Evolutionary conservation across 2,329 filamentous ascomycete genomes (phyloP).

Genomic region (Colletotrichum echinochloae): DNA sequence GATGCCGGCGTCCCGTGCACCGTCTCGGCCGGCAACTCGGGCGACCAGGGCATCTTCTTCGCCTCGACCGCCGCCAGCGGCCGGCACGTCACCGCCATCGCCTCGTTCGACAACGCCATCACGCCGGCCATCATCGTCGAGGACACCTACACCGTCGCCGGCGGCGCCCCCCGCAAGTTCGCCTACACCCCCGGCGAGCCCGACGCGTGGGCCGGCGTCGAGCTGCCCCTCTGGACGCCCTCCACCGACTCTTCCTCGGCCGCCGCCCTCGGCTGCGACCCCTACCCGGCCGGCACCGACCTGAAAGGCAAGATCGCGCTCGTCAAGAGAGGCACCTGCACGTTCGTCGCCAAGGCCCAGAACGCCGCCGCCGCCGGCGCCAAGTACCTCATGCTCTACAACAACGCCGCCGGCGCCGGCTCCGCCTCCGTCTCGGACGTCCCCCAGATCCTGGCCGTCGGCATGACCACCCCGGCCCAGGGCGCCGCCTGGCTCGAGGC

Average conservation of each 20-base stretch:
- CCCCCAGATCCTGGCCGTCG: conserved; percentile 51
- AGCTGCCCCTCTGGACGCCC: conserved; percentile 62
- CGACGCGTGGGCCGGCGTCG: conserved; percentile 57
- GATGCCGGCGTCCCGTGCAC: conserved; percentile 65
- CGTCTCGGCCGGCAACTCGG: conserved; percentile 65
- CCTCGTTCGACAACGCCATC: conserved; percentile 61
- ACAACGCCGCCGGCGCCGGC: conserved; percentile 58
- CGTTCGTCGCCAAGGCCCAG: conserved; percentile 64
- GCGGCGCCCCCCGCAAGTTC: conserved; percentile 52
- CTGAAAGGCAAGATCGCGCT: conserved; percentile 69
- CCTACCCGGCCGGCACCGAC: conserved; percentile 65
- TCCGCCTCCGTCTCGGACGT: conserved; percentile 50
- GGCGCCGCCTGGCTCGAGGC: conserved; percentile 59
- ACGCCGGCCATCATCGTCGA: conserved; percentile 57
- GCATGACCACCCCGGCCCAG: conserved; percentile 55
- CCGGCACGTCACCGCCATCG: conserved; percentile 60
- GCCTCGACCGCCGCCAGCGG: conserved; percentile 62
- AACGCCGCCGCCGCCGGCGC: conserved; percentile 67
- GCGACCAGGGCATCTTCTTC: conserved; percentile 61
- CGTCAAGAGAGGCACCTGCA: conserved; percentile 69
- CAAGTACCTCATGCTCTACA: conserved; percentile 72
- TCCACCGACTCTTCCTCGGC: conserved; percentile 60
- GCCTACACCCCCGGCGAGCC: conserved; percentile 58
- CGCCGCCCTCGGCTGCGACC: conserved; percentile 62
- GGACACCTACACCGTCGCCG: conserved; percentile 56